These are phyloP conservation scores for Mycena galericulata DNA, from an alignment of 768 basidiomycete species.

Conservation along the genomic window DNA sequence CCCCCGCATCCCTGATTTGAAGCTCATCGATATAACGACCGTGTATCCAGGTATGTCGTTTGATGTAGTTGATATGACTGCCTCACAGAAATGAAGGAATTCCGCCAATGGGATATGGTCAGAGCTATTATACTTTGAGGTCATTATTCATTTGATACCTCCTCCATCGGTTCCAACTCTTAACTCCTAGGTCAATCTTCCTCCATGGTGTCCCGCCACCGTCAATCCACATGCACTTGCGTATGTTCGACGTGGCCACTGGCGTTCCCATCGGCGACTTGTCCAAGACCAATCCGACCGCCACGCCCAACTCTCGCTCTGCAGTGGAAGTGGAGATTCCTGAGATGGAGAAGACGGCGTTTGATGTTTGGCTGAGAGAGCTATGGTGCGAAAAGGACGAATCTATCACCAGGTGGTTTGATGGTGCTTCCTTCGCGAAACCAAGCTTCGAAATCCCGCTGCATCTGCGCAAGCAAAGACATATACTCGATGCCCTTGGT, in stretches of 20 bases:
- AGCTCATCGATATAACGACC: constrained; percentile 91
- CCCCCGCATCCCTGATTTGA: constrained; percentile 80
- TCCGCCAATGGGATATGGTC: constrained; percentile 84
- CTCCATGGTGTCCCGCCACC: constrained; percentile 86
- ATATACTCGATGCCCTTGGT: constrained; percentile 76
- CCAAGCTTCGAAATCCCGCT: constrained; percentile 67
- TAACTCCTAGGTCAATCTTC: constrained; percentile 82
- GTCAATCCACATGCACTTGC: constrained; percentile 86
- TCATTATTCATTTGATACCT: constrained; percentile 60
- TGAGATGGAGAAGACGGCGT: constrained; percentile 68
- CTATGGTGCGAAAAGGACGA: constrained; percentile 91
- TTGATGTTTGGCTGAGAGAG: constrained; percentile 86
- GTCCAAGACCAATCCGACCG: constrained; percentile 49
- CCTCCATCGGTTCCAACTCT: no score
- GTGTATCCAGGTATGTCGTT: constrained; percentile 83
- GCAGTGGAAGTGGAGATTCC: constrained; percentile 63
- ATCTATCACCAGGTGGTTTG: constrained; percentile 75
- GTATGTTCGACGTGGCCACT: constrained; percentile 75
- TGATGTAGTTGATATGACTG: background rate
- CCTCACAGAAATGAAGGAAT: constrained; percentile 62
- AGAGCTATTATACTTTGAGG: constrained; percentile 89
- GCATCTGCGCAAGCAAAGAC: constrained; percentile 62
- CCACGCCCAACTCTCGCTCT: constrained; percentile 43
- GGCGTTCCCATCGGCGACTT: constrained; percentile 80
- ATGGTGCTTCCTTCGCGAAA: constrained; percentile 57